Percentiles rank a stretch among this genome's conserved stretches.
These are phyloP conservation scores for Conringia planisiliqua DNA, from an alignment of 345 rosid genomes.

Conservation along the genomic window DNA sequence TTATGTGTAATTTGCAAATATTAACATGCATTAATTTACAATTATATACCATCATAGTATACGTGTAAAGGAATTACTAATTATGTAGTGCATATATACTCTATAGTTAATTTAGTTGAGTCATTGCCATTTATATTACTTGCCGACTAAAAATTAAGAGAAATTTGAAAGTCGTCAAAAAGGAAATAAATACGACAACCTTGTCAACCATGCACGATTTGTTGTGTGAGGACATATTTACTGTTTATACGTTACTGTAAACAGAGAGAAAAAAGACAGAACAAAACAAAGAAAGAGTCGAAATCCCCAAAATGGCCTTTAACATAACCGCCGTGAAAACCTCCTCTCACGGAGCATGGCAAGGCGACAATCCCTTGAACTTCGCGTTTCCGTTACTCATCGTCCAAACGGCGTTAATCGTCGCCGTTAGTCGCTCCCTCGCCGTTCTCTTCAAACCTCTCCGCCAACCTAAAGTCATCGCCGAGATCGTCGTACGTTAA, in stretches of 20 bases:
- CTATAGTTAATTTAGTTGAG: background rate
- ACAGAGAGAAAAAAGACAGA: background rate
- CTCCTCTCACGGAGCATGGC: constrained; percentile 86
- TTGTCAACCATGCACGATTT: background rate
- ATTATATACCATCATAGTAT: background rate
- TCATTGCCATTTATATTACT: background rate
- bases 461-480: constrained; percentile 92
- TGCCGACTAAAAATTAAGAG: background rate
- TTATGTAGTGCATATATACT: too few relatives aligned
- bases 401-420: constrained; percentile 62
- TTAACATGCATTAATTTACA: background rate
- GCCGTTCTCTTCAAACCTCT: constrained; percentile 83
- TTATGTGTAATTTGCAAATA: background rate
- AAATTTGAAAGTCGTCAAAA: background rate
- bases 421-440: constrained; percentile 57
- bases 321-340: constrained; percentile 68
- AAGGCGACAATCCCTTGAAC: constrained; percentile 81
- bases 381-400: constrained; percentile 82
- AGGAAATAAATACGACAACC: background rate
- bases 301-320: constrained; percentile 36
- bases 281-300: background rate
- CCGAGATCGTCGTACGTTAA: constrained; percentile 68
- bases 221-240: background rate
- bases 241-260: background rate
- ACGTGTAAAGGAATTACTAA: background rate